Percentiles rank a stretch among this genome's conserved stretches.
Evolutionary conservation across 1,284 basidiomycete genomes (phyloP).

Genomic region (Tilletia walkeri): DNA sequence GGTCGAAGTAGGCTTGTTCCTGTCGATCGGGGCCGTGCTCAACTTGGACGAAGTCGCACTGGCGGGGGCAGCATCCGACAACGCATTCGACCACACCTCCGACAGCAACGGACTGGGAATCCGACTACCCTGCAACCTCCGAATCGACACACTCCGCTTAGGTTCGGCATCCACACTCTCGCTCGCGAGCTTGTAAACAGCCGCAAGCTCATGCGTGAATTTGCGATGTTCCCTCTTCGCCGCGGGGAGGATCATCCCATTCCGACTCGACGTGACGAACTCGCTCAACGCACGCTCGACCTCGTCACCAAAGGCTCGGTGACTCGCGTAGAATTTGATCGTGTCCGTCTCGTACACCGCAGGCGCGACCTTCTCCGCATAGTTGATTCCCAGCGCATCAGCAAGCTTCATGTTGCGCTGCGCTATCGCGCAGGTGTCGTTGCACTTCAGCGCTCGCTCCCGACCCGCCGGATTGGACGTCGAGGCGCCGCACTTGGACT

Average conservation of each 20-base stretch:
- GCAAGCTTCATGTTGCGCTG: slow-evolving; percentile 53
- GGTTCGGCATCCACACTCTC: slow-evolving; percentile 47
- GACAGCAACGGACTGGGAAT: slow-evolving; percentile 41
- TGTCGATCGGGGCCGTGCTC: slow-evolving; percentile 6
- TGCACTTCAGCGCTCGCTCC: slow-evolving; percentile 42
- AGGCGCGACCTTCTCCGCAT: slow-evolving; percentile 31
- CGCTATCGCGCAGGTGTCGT: slow-evolving; percentile 47
- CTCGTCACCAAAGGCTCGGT: slow-evolving; percentile 37
- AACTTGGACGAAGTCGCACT: neutral
- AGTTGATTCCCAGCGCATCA: slow-evolving; percentile 50
- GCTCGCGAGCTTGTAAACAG: slow-evolving; percentile 38
- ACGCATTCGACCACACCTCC: slow-evolving; percentile 31
- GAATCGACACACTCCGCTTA: slow-evolving; percentile 41
- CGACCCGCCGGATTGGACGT: slow-evolving; percentile 11
- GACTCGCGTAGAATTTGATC: slow-evolving; percentile 40
- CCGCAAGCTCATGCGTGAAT: slow-evolving; percentile 46
- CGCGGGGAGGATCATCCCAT: slow-evolving; percentile 40
- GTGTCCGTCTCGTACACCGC: slow-evolving; percentile 34
- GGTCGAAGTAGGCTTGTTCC: neutral
- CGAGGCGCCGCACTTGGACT: slow-evolving; percentile 22
- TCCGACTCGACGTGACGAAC: slow-evolving; percentile 49
- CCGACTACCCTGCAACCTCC: slow-evolving; percentile 41
- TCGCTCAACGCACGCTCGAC: slow-evolving; percentile 46
- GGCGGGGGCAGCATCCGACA: neutral
- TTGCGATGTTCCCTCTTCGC: slow-evolving; percentile 39